Evolutionary conservation across 208 protist species (phyloP).

Genomic region (Leishmania amazonensis): DNA sequence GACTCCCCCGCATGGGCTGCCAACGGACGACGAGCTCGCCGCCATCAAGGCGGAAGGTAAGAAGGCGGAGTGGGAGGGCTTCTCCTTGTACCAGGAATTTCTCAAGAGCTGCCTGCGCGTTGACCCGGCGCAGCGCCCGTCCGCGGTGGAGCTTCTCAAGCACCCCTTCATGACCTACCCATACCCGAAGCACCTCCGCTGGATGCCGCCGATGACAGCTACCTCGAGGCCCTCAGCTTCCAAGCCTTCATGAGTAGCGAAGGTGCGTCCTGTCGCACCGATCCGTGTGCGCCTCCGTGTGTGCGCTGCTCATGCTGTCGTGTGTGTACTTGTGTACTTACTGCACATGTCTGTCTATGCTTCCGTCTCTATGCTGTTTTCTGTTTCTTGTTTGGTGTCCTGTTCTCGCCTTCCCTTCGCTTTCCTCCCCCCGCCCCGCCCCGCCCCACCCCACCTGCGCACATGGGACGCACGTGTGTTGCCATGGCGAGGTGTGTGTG

Average conservation of each 20-base stretch:
- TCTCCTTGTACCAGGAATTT: slow-evolving; percentile 60
- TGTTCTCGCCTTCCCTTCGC: not conserved
- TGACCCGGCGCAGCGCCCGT: slow-evolving; percentile 51
- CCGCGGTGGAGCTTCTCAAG: slow-evolving; percentile 42
- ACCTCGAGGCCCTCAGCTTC: not conserved
- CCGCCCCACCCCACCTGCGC: not conserved
- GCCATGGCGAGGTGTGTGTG: not conserved
- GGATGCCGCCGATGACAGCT: slow-evolving; percentile 28
- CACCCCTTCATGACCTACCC: slow-evolving; percentile 55
- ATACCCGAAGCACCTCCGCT: slow-evolving; percentile 53
- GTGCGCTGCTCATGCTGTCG: not conserved
- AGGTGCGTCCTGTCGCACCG: not conserved
- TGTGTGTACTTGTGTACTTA: not conserved
- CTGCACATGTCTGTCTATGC: not conserved
- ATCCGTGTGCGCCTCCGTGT: not conserved
- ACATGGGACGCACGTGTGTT: not conserved
- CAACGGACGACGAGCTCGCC: slow-evolving; percentile 46
- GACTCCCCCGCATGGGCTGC: slow-evolving; percentile 52
- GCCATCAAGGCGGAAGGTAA: slow-evolving; percentile 21
- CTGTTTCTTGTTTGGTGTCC: not conserved
- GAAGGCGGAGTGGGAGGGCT: slow-evolving; percentile 34
- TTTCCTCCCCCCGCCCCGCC: not conserved
- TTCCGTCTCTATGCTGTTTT: not conserved
- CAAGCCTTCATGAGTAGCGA: not conserved
- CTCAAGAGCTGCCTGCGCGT: slow-evolving; percentile 49